Conservation (phyloP, 345 rosid species). For the Rhodamnia rubescens region DNA sequence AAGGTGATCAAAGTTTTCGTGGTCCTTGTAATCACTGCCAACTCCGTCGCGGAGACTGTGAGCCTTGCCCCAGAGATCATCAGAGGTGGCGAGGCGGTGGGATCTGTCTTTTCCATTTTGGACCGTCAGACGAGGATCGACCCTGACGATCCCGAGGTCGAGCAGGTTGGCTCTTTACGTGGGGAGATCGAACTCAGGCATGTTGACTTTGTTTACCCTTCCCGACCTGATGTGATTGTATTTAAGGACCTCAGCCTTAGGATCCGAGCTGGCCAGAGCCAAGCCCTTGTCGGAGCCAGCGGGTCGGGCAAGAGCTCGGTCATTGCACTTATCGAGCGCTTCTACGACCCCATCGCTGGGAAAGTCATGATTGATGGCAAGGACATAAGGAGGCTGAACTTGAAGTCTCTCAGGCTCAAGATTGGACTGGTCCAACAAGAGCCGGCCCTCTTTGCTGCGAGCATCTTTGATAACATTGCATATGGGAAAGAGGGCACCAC, state of each 20-base stretch:
- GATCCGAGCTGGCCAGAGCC: slow-evolving; percentile 95
- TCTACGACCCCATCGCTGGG: slow-evolving; percentile 77
- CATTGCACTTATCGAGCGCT: slow-evolving; percentile 82
- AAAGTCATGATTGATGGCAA: slow-evolving; percentile 96
- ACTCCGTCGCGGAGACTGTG: slow-evolving; percentile 97
- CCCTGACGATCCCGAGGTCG: slow-evolving; percentile 88
- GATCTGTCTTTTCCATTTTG: slow-evolving; percentile 82
- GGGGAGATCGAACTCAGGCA: slow-evolving; percentile 96
- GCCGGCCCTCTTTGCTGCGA: slow-evolving; percentile 85
- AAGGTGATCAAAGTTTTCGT: slow-evolving; percentile 98
- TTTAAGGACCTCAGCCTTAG: slow-evolving; percentile 76
- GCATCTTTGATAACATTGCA: slow-evolving; percentile 90
- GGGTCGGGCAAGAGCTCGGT: slow-evolving; percentile 99
- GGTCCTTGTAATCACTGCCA: slow-evolving; percentile 87
- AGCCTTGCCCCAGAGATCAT: slow-evolving; percentile 99
- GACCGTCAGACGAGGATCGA: slow-evolving; percentile 79
- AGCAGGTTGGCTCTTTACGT: slow-evolving; percentile 66
- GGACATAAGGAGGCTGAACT: slow-evolving; percentile 73
- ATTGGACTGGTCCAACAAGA: slow-evolving; percentile 98
- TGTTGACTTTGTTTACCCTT: slow-evolving; percentile 92
- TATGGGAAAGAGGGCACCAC: slow-evolving; percentile 91
- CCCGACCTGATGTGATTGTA: slow-evolving; percentile 74
- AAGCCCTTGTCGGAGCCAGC: slow-evolving; percentile 95
- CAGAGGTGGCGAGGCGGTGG: slow-evolving; percentile 95
- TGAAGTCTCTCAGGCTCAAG: slow-evolving; percentile 78